A percentile compares a stretch with the other conserved stretches of the same genome.
These are phyloP conservation scores for Globisporangium camurandrum DNA, from an alignment of 352 stramenopile species.

Conservation along the genomic window DNA sequence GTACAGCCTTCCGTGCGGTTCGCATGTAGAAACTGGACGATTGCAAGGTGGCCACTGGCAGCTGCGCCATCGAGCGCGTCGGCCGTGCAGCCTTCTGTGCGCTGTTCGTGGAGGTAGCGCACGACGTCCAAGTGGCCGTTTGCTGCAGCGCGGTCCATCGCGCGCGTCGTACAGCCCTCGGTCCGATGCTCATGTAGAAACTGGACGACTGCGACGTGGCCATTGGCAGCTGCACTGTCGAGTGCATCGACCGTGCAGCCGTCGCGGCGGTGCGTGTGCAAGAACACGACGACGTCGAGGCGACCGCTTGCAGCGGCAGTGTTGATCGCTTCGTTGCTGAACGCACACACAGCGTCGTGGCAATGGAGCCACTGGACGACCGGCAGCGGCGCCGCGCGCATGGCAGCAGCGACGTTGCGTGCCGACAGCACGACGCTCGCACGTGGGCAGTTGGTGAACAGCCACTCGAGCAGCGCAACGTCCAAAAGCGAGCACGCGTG, in stretches of 20 bases:
- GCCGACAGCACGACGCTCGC: slow-evolving; percentile 1
- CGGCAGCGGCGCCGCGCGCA: neutral
- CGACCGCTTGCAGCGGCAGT: slow-evolving; percentile 6
- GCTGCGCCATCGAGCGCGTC: too few species aligned
- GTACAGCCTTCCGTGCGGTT: too few species aligned
- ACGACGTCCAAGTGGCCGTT: slow-evolving; percentile 8
- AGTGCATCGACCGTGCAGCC: too few species aligned
- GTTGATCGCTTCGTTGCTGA: slow-evolving; percentile 10
- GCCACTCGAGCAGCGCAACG: slow-evolving; percentile 5
- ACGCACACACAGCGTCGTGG: slow-evolving; percentile 3
- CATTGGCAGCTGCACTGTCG: too few species aligned
- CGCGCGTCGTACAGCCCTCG: slow-evolving; percentile 8
- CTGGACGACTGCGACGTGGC: slow-evolving; percentile 5
- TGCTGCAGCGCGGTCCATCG: slow-evolving; percentile 6
- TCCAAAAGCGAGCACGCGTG: neutral
- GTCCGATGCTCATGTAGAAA: slow-evolving; percentile 8
- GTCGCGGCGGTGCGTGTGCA: too few species aligned
- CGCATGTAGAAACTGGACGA: too few species aligned
- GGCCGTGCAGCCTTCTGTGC: slow-evolving; percentile 10
- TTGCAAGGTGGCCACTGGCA: too few species aligned
- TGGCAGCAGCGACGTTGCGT: neutral
- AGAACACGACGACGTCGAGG: too few species aligned
- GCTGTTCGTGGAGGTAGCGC: slow-evolving; percentile 9
- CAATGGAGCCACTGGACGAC: slow-evolving; percentile 7
- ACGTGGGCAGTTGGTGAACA: neutral